These are phyloP conservation scores for Medicago lupulina DNA, from an alignment of 306 rosid species.

Conservation along the genomic window DNA sequence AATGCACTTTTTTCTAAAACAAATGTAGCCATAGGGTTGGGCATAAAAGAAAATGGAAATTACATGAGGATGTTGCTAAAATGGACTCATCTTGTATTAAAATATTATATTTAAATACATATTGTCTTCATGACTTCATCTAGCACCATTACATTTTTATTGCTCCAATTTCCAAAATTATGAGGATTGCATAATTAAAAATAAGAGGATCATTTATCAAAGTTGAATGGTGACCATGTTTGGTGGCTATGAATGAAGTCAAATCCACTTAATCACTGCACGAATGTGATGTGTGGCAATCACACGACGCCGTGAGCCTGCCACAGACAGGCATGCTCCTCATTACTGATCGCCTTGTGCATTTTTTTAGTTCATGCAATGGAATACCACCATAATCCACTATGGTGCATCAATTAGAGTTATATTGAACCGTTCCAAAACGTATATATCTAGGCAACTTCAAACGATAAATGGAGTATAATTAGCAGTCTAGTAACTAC, in stretches of 20 bases:
- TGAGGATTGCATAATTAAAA: background rate
- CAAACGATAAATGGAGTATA: background rate
- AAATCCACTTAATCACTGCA: constrained; percentile 24
- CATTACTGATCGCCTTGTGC: background rate
- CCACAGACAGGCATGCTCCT: background rate
- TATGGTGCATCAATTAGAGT: background rate
- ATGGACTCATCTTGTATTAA: background rate
- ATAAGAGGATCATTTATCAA: background rate
- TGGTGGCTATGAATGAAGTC: constrained; percentile 37
- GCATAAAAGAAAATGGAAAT: constrained; percentile 5
- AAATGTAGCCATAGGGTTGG: no score
- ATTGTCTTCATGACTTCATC: constrained; percentile 9
- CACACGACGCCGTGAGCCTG: constrained; percentile 18
- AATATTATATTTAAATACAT: background rate
- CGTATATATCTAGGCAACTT: background rate
- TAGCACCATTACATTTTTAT: background rate
- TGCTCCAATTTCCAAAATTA: background rate
- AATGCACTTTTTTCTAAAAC: constrained; percentile 29
- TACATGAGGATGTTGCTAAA: constrained; percentile 5
- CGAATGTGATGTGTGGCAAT: constrained; percentile 26
- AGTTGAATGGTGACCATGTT: constrained; percentile 28
- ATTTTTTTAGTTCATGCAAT: background rate
- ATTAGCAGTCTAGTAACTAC: background rate
- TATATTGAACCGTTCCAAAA: background rate
- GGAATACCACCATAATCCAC: background rate